Conservation (phyloP, 129 eudicot genomes). For the Gnaphalium uliginosum region DNA sequence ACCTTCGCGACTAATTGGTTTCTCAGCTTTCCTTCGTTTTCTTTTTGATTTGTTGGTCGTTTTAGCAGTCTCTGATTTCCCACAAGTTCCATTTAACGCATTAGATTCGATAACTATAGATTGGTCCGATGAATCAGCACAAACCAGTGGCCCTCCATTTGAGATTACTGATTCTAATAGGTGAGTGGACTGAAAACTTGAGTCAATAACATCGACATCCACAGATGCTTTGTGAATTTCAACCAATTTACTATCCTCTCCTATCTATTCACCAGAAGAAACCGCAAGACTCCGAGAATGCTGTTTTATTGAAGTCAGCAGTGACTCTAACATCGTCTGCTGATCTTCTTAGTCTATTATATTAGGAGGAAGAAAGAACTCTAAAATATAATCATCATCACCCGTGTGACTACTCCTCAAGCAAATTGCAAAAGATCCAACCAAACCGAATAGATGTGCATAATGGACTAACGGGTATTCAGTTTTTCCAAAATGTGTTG, state of each 20-base stretch:
- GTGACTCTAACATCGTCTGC: constrained; percentile 52
- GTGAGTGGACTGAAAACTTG: constrained; percentile 41
- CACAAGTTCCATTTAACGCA: constrained; percentile 26
- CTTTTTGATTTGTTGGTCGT: constrained; percentile 61
- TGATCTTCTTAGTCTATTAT: constrained; percentile 49
- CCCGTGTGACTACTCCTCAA: constrained; percentile 81
- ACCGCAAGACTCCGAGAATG: constrained; percentile 69
- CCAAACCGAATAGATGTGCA: constrained; percentile 82
- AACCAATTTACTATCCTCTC: constrained; percentile 61
- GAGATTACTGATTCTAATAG: constrained; percentile 34
- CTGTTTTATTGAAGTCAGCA: constrained; percentile 72
- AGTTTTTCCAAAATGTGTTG: constrained; percentile 67
- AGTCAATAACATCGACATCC: constrained; percentile 48
- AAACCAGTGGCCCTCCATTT: constrained; percentile 34
- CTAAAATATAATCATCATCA: constrained; percentile 76
- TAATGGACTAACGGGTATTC: constrained; percentile 92
- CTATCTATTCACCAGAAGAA: constrained; percentile 80
- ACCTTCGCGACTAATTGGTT: constrained; percentile 84
- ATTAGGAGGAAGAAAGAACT: constrained; percentile 77
- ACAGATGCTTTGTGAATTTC: constrained; percentile 60
- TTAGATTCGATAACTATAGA: constrained; percentile 23
- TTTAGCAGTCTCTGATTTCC: constrained; percentile 36
- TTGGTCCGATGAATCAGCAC: too few relatives aligned
- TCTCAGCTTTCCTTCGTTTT: constrained; percentile 94
- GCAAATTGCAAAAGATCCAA: constrained; percentile 78